A percentile compares a stretch with the other conserved stretches of the same genome.
phyloP scores from a whole-genome alignment of 257 asterid species.

The Pogostemon cablin region DNA sequence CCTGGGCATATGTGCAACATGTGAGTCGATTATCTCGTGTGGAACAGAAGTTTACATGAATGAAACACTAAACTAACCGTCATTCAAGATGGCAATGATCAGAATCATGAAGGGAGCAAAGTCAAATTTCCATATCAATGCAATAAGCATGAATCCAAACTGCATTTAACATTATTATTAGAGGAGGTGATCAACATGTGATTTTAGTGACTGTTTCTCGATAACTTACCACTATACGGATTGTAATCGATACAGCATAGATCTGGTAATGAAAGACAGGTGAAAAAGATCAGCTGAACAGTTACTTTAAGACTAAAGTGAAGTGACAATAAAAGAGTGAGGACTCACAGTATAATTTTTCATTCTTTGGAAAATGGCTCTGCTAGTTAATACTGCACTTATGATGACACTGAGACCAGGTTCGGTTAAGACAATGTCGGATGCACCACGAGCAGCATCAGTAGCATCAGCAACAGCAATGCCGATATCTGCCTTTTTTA shows the following conservation, averaged over 20 bases:
- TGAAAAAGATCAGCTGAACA: constrained; percentile 13
- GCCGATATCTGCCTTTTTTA: constrained; percentile 94
- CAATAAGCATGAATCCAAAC: constrained; percentile 96
- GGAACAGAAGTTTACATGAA: background rate
- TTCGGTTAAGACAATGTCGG: constrained; percentile 84
- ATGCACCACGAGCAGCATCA: constrained; percentile 91
- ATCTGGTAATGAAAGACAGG: constrained; percentile 50
- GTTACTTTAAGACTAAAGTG: constrained; percentile 21
- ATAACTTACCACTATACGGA: constrained; percentile 87
- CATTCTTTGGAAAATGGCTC: constrained; percentile 97
- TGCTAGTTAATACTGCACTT: constrained; percentile 85
- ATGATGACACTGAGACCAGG: constrained; percentile 92
- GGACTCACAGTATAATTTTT: constrained; percentile 78
- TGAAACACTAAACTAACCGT: constrained; percentile 51
- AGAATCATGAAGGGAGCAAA: constrained; percentile 94
- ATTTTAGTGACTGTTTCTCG: background rate
- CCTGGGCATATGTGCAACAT: constrained; percentile 41
- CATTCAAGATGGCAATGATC: constrained; percentile 93
- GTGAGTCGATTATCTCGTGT: background rate
- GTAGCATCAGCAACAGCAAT: constrained; percentile 98
- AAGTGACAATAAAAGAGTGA: background rate
- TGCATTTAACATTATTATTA: constrained; percentile 36
- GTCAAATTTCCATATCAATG: constrained; percentile 89
- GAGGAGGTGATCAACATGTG: background rate
- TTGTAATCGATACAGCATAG: constrained; percentile 88